Conservation (phyloP, 2,329 filamentous ascomycete species). For the Teratosphaeria viscida region DNA sequence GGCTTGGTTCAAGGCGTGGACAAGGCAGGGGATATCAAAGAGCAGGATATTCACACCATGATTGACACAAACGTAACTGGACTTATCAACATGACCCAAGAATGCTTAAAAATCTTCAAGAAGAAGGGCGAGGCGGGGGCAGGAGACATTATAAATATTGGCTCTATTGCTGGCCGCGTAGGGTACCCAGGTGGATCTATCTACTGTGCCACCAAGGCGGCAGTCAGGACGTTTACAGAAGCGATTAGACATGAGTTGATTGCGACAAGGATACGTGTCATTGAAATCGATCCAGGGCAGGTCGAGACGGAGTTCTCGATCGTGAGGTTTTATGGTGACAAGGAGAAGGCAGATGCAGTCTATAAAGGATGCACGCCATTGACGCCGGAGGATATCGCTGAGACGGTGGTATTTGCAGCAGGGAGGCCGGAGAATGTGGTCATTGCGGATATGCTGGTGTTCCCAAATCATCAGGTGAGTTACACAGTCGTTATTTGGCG, state of each 20-base stretch:
- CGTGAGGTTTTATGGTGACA: slow-evolving; percentile 80
- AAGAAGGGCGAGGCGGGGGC: slow-evolving; percentile 45
- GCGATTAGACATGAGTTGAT: slow-evolving; percentile 74
- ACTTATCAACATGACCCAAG: slow-evolving; percentile 93
- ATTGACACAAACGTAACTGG: slow-evolving; percentile 89
- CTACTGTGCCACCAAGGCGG: slow-evolving; percentile 89
- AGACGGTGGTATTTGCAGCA: slow-evolving; percentile 77
- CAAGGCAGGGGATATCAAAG: slow-evolving; percentile 69
- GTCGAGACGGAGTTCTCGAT: slow-evolving; percentile 91
- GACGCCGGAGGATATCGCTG: slow-evolving; percentile 82
- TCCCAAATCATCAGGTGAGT: slow-evolving; percentile 78
- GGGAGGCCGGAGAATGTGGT: slow-evolving; percentile 83
- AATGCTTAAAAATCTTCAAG: slow-evolving; percentile 73
- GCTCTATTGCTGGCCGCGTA: slow-evolving; percentile 82
- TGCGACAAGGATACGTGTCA: slow-evolving; percentile 67
- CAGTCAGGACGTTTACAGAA: slow-evolving; percentile 75
- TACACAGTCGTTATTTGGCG: neutral
- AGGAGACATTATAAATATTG: slow-evolving; percentile 94
- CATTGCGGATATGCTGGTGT: slow-evolving; percentile 75
- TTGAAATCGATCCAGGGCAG: slow-evolving; percentile 83
- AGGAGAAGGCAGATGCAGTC: slow-evolving; percentile 78
- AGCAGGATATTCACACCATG: slow-evolving; percentile 78
- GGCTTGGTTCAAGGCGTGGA: slow-evolving; percentile 84
- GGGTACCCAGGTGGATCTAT: slow-evolving; percentile 77
- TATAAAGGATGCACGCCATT: slow-evolving; percentile 78